These are phyloP conservation scores for Selaginella tamariscina DNA, from an alignment of 75 land plant genomes.

Conservation along the genomic window DNA sequence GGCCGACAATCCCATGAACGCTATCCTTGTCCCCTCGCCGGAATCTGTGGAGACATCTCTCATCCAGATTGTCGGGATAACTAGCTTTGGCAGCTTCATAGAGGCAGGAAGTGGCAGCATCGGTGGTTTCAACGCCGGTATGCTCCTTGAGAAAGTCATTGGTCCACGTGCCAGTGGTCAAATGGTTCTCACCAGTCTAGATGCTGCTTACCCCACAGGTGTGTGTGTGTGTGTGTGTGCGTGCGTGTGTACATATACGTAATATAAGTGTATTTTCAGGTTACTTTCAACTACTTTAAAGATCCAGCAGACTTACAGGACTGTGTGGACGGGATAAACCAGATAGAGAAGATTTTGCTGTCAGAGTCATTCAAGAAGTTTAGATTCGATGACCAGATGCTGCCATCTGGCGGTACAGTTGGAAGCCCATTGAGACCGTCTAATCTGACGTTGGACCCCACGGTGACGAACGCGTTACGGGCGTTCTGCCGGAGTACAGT, in stretches of 20 bases:
- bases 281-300: conserved; percentile 78
- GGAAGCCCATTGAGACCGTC: not conserved
- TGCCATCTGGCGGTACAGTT: conserved; percentile 4
- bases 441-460: conserved; percentile 14
- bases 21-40: conserved; percentile 49
- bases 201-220: conserved; percentile 57
- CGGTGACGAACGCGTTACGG: conserved; percentile 1
- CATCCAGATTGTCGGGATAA: conserved; percentile 72
- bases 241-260: no score
- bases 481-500: not conserved
- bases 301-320: conserved; percentile 43
- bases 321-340: conserved; percentile 48
- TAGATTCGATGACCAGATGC: conserved; percentile 21
- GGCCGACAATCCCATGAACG: conserved; percentile 82
- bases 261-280: not conserved
- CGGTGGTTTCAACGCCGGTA: not conserved
- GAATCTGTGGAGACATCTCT: conserved; percentile 45
- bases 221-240: no score
- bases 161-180: conserved; percentile 64
- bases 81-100: conserved; percentile 51
- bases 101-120: conserved; percentile 60
- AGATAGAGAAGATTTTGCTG: conserved; percentile 34
- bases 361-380: conserved; percentile 37
- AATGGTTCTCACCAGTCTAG: conserved; percentile 31
- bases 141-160: conserved; percentile 54